Evolutionary conservation across 345 rosid genomes (phyloP).

Genomic region (Eutrema japonicum): DNA sequence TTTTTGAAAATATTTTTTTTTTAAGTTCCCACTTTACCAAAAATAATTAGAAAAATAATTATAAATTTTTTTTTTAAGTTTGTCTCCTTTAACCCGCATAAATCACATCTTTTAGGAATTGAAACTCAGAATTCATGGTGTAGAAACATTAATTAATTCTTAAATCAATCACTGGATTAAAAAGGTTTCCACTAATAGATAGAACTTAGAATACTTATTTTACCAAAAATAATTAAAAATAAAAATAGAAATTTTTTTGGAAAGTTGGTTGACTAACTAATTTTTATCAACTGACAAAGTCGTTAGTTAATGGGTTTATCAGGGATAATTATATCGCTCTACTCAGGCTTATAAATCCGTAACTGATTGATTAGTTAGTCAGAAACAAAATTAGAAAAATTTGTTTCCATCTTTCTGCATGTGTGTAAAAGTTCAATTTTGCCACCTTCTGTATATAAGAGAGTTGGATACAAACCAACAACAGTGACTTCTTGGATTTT

Average conservation of each 20-base stretch:
- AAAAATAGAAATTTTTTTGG: neutral
- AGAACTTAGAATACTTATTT: neutral
- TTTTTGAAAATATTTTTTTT: too few relatives aligned
- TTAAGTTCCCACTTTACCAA: neutral
- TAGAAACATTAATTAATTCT: too few relatives aligned
- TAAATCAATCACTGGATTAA: too few relatives aligned
- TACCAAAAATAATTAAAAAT: neutral
- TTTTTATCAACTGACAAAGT: neutral
- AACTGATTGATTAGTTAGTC: neutral
- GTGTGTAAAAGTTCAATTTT: neutral
- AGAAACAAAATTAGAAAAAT: neutral
- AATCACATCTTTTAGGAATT: too few relatives aligned
- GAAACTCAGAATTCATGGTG: too few relatives aligned
- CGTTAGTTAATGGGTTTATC: neutral
- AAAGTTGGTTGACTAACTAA: neutral
- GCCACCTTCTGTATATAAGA: neutral
- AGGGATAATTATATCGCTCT: neutral
- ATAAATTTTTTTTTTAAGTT: neutral
- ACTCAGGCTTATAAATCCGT: neutral
- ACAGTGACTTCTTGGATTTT: slow-evolving; percentile 21
- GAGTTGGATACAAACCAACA: neutral
- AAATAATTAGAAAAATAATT: neutral
- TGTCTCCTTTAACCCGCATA: too few relatives aligned
- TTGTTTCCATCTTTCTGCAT: neutral
- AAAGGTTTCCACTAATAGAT: too few relatives aligned